These are phyloP conservation scores for Phytophthora meadii DNA, from an alignment of 352 stramenopile species.

Conservation along the genomic window DNA sequence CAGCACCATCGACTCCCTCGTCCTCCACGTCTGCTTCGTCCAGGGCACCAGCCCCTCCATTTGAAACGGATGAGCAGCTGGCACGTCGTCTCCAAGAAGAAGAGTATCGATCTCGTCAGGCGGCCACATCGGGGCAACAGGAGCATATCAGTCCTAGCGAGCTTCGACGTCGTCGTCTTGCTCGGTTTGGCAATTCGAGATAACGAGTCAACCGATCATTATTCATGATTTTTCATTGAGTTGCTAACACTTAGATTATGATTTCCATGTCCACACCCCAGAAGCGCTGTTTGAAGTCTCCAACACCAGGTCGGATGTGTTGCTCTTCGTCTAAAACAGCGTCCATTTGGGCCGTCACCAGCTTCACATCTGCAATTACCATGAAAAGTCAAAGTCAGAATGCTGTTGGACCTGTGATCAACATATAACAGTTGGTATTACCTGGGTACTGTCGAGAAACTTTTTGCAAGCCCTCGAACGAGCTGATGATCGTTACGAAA, in stretches of 20 bases:
- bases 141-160: conserved; percentile 27
- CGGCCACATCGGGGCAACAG: conserved; percentile 12
- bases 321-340: conserved; percentile 7
- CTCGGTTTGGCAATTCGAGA: conserved; percentile 29
- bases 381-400: background rate
- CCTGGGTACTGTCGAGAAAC: background rate
- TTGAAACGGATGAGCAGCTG: conserved; percentile 37
- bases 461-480: conserved; percentile 5
- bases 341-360: conserved; percentile 12
- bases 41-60: conserved; percentile 3
- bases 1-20: background rate
- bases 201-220: background rate
- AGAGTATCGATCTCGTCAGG: conserved; percentile 24
- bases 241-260: background rate
- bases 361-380: background rate
- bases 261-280: background rate
- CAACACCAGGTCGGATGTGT: conserved; percentile 4
- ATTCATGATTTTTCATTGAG: background rate
- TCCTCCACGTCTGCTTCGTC: conserved; percentile 2
- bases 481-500: conserved; percentile 3
- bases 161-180: conserved; percentile 35
- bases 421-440: background rate
- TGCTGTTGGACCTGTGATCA: background rate
- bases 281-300: conserved; percentile 8
- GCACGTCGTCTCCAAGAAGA: conserved; percentile 38